These are phyloP conservation scores for Eucalyptus tenuipes DNA, from an alignment of 345 rosid genomes.

Conservation along the genomic window DNA sequence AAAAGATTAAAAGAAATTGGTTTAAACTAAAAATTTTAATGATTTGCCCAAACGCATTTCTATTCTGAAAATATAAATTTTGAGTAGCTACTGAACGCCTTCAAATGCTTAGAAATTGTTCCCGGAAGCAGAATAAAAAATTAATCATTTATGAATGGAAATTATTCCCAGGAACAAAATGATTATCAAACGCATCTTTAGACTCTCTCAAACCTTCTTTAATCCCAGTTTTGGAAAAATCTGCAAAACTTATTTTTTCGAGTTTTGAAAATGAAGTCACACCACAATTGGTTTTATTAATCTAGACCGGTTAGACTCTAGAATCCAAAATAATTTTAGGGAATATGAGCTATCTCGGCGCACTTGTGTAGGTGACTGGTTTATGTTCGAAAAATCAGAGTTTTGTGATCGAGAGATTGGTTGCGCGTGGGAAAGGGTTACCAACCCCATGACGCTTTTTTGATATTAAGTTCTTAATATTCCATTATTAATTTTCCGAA, in stretches of 20 bases:
- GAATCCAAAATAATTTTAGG: background rate
- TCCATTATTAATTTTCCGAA: background rate
- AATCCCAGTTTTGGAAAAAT: background rate
- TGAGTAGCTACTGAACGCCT: rapidly evolving
- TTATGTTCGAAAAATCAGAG: background rate
- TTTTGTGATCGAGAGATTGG: background rate
- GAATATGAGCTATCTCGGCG: background rate
- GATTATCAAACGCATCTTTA: no score
- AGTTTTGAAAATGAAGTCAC: background rate
- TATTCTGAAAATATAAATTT: no score
- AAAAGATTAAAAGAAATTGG: no score
- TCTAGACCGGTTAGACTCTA: background rate
- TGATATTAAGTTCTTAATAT: background rate
- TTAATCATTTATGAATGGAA: rapidly evolving
- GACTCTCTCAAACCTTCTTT: background rate
- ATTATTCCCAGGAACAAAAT: rapidly evolving
- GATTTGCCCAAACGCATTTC: no score
- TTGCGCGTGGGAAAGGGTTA: background rate
- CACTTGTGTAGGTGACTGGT: background rate
- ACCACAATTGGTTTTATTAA: background rate
- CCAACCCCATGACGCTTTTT: background rate
- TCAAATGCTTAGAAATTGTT: no score
- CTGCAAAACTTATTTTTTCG: background rate
- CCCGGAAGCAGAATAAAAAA: rapidly evolving
- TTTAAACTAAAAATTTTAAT: no score